Percentiles rank a stretch among this genome's conserved stretches.
phyloP scores from a whole-genome alignment of 1,284 basidiomycete species.

The Xerocomus nothofagi region DNA sequence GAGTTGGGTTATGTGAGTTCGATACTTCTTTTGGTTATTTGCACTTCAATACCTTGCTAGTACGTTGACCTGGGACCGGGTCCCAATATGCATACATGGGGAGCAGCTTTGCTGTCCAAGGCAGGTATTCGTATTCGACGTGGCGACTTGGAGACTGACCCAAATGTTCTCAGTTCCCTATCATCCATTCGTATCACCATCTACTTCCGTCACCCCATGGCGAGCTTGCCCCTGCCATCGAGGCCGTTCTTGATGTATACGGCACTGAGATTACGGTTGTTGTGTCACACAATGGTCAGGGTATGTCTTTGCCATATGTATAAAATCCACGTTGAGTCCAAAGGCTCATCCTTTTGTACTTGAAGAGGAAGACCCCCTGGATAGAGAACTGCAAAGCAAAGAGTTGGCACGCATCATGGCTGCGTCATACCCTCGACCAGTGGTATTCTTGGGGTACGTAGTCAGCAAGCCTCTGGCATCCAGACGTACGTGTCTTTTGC shows the following conservation, averaged over 20 bases:
- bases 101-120: conserved; percentile 81
- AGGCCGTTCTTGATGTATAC: conserved; percentile 83
- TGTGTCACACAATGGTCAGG: conserved; percentile 92
- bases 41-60: conserved; percentile 37
- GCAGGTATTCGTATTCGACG: conserved; percentile 32
- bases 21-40: background rate
- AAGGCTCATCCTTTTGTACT: background rate
- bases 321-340: background rate
- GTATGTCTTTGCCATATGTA: conserved; percentile 36
- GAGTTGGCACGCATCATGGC: conserved; percentile 83
- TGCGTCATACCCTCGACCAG: conserved; percentile 70
- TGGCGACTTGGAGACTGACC: background rate
- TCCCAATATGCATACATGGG: conserved; percentile 92
- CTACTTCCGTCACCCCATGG: conserved; percentile 86
- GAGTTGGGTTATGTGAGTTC: conserved; percentile 78
- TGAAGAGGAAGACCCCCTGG: conserved; percentile 80
- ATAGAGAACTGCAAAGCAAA: conserved; percentile 85
- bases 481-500: conserved; percentile 52
- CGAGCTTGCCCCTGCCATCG: conserved; percentile 91
- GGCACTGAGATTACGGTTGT: conserved; percentile 82
- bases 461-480: conserved; percentile 77
- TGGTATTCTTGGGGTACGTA: conserved; percentile 86
- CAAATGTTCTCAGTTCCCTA: conserved; percentile 73
- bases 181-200: conserved; percentile 87
- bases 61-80: conserved; percentile 84